These are phyloP conservation scores for Croton laevigatus DNA, from an alignment of 441 rosid genomes.

Conservation along the genomic window DNA sequence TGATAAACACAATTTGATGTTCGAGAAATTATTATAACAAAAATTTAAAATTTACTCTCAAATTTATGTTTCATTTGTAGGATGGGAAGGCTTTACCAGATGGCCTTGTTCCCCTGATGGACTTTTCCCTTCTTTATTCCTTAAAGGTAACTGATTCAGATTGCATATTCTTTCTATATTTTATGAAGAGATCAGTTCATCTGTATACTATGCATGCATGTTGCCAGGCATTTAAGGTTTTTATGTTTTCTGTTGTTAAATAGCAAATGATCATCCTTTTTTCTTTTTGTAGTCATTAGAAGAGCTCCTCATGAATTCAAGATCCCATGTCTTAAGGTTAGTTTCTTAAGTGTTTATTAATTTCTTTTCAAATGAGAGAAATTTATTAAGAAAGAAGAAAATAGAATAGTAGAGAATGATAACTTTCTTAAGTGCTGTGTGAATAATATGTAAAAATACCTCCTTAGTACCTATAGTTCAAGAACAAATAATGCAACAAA, in stretches of 20 bases:
- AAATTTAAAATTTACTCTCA: not conserved
- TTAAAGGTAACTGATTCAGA: constrained; percentile 62
- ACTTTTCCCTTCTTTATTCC: constrained; percentile 81
- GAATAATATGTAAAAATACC: not conserved
- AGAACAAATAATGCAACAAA: not conserved
- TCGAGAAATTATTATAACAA: constrained; percentile 7
- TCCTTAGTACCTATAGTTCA: not conserved
- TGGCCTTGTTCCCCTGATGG: constrained; percentile 99
- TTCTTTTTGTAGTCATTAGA: constrained; percentile 60
- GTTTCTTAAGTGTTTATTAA: not conserved
- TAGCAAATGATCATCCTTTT: not conserved
- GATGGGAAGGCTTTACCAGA: constrained; percentile 95
- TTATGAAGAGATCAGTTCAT: not conserved
- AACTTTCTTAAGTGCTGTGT: not conserved
- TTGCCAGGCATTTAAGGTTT: not conserved
- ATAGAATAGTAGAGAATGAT: not conserved
- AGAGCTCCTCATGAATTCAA: constrained; percentile 98
- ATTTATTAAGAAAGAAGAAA: not conserved
- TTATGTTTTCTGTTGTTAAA: not conserved
- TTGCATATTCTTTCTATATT: not conserved
- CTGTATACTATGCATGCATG: not conserved
- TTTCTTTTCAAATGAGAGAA: not conserved
- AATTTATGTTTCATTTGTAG: constrained; percentile 34
- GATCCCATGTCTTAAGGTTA: constrained; percentile 92
- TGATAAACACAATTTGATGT: constrained; percentile 17